Evolutionary conservation across 768 basidiomycete genomes (phyloP), one percentile per base, ranked within the genome.

Genomic region (Tulasnella calospora): DNA sequence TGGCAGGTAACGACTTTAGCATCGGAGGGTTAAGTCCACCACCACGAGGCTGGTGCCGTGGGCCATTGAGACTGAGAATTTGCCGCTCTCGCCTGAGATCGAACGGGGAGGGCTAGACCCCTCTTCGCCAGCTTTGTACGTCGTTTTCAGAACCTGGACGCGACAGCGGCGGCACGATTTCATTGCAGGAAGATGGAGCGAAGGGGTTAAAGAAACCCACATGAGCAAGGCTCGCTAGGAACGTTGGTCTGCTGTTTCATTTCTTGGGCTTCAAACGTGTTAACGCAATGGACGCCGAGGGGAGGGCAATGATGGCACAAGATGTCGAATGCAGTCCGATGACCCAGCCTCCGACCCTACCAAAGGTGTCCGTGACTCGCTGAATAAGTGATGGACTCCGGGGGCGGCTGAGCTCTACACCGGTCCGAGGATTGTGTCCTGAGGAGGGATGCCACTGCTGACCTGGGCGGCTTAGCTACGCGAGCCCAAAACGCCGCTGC

Each of bases 381-480:
- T 67, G 61, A 67, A 67, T 67, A 67, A 51, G 51, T n/a, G n/a
- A n/a, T 6, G 23, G 21, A 51, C 21, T 51, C 1, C 51, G 51
- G 51, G n/a, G n/a, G 10, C 61, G 61, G 61, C 27, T 67, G 61
- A 67, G 61, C 61, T 35, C 61, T 67, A 33, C 21, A 67, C 61
- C 61, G 61, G 61, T 12, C 61, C 61, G 61, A 67, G 61, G 61
- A 67, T 67, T 67, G 61, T 67, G 61, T 67, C 61, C 61, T 67
- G 61, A 67, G 30, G 35, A 30, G 61, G 55, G 12, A 30, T 35
- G 61, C 33, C 61, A 1, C 61, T 67, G 61, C 61, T 67, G 61
- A 67, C 61, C 61, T 67, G 61, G 61, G 61, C 61, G 61, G 21
- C 27, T 67, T 67, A 35, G 30, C 27, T 67, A 67, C 61, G 61